A percentile compares a stretch with the other conserved stretches of the same genome.
These are phyloP conservation scores for Haberlea rhodopensis DNA, from an alignment of 257 asterid genomes.

Conservation along the genomic window DNA sequence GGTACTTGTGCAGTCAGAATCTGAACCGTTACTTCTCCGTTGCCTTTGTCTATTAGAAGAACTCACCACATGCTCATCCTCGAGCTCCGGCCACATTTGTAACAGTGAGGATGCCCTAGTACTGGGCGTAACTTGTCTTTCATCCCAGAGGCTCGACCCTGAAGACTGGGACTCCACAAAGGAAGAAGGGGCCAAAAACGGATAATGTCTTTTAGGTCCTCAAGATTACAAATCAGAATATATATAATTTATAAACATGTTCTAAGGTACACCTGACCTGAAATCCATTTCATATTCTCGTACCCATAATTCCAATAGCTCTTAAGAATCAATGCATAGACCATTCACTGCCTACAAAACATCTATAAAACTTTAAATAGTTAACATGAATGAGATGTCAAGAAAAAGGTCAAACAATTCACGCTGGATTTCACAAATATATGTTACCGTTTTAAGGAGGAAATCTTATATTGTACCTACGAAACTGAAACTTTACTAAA, in stretches of 20 bases:
- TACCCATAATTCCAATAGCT: constrained; percentile 16
- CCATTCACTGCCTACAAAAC: constrained; percentile 27
- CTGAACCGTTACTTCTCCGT: constrained; percentile 27
- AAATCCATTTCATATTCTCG: constrained; percentile 18
- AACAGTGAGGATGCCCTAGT: constrained; percentile 45
- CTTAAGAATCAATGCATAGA: constrained; percentile 19
- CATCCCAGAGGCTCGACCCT: constrained; percentile 29
- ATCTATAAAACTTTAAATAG: constrained; percentile 11
- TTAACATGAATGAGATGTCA: background rate
- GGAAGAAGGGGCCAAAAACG: constrained; percentile 45
- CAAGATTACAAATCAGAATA: constrained; percentile 19
- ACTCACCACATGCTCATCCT: constrained; percentile 46
- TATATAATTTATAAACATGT: constrained; percentile 21
- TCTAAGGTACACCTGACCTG: constrained; percentile 9
- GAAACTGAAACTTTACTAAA: constrained; percentile 26
- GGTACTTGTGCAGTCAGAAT: constrained; percentile 22
- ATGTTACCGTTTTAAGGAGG: constrained; percentile 25
- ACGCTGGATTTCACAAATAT: constrained; percentile 14
- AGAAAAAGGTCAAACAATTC: constrained; percentile 21
- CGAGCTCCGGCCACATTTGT: constrained; percentile 55
- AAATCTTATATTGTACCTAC: constrained; percentile 30
- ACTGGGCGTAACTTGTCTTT: constrained; percentile 33
- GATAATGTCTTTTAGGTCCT: constrained; percentile 34
- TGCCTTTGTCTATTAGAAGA: constrained; percentile 28
- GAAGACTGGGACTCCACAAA: constrained; percentile 43